Evolutionary conservation across 768 basidiomycete genomes (phyloP), one percentile per base, ranked within the genome.

Genomic region (Suillus brevipes): DNA sequence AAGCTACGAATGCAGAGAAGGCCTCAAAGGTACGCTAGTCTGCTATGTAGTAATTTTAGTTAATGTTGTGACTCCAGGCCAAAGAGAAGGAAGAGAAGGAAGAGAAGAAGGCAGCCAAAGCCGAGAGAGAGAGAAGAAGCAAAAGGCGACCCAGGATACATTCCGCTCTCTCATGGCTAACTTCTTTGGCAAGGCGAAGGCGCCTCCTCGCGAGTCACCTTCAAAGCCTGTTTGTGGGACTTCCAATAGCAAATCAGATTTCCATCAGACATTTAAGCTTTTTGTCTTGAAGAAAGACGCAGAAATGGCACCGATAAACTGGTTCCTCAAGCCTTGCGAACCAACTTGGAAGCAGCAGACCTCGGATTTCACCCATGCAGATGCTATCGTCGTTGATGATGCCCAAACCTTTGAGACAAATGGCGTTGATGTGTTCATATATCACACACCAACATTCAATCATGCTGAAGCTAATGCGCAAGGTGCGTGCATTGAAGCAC

Each of bases 241-340:
- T 55, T 81, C 80, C 7, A 73, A 71, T 37, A 67, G 75, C 2
- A 79, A 81, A 36, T 84, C 85, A 18, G 90, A 95, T 55, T 97
- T 93, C 69, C 84, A 89, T 61, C 85, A 79, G 69, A 81, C 82
- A 1, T 97, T 97, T 80, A 89, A 85, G 69, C 89, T 93, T 1
- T 97, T 94, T 73, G 81, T 85, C 6, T 69, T 91, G 65, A 93
- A 91, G 80, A 94, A 90, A 71, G 91, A 87, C 66, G 84, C 86
- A 6, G 79, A 82, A 34, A 70, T 95, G 20, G 93, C 94, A 3
- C 90, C 91, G 0, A 71, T 82, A 45, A 95, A 95, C 69, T 87
- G 86, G 81, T 94, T 92, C 76, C 69, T 77, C 63, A 75, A 75
- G 28, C 37, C 55, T 34, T 63, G 69, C 38, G 68, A 77, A 43